These are phyloP conservation scores for Ophiorrhiza pumila DNA, from an alignment of 257 asterid genomes.

Conservation along the genomic window DNA sequence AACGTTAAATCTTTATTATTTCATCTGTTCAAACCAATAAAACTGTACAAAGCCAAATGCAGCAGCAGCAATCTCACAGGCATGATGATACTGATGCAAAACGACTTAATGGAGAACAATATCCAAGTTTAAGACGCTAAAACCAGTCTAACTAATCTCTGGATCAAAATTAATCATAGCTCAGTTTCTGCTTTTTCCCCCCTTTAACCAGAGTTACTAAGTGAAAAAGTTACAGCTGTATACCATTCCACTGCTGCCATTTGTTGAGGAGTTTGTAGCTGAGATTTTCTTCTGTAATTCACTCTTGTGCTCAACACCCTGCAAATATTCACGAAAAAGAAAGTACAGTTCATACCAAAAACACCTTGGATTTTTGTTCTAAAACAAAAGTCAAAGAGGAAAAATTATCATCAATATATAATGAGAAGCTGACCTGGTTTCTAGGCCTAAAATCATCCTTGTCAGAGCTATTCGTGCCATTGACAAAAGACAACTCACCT, in stretches of 20 bases:
- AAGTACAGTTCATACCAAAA: neutral
- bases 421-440: slow-evolving; percentile 38
- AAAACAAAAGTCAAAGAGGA: neutral
- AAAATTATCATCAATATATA: slow-evolving; percentile 4
- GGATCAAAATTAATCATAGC: neutral
- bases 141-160: neutral
- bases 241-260: slow-evolving; percentile 39
- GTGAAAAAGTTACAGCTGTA: neutral
- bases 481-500: slow-evolving; percentile 33
- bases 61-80: slow-evolving; percentile 7
- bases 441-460: slow-evolving; percentile 35
- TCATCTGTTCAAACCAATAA: slow-evolving; percentile 3
- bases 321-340: slow-evolving; percentile 11
- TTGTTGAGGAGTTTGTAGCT: slow-evolving; percentile 21
- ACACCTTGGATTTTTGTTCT: neutral
- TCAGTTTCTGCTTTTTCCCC: neutral
- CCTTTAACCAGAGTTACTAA: neutral
- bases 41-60: neutral
- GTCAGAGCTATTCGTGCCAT: slow-evolving; percentile 34
- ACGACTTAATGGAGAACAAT: neutral
- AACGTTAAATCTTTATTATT: neutral
- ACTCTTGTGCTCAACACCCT: slow-evolving; percentile 25
- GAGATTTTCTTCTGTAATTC: slow-evolving; percentile 26
- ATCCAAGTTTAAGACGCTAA: neutral
- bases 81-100: neutral